Percentiles rank a stretch among this genome's conserved stretches.
phyloP scores from a whole-genome alignment of 208 protist species.

The Trypanosoma caninum region DNA sequence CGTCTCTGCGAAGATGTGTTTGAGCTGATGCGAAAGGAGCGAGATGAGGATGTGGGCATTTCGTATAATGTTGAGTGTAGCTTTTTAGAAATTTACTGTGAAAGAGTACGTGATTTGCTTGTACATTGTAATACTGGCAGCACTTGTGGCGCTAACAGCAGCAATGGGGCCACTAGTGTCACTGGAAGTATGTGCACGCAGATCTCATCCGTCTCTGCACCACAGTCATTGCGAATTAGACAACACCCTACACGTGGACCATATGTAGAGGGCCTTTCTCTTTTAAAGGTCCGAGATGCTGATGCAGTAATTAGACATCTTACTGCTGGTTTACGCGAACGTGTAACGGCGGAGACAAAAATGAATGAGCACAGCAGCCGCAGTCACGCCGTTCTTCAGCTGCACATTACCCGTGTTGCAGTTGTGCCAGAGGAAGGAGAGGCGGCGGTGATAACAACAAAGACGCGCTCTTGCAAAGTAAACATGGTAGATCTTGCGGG shows the following conservation, averaged over 20 bases:
- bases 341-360: constrained; percentile 85
- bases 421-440: constrained; percentile 36
- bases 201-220: neutral
- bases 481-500: constrained; percentile 98
- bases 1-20: constrained; percentile 74
- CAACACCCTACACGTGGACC: constrained; percentile 74
- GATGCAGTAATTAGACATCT: constrained; percentile 35
- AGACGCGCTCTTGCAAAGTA: constrained; percentile 62
- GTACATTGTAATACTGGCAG: neutral
- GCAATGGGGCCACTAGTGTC: neutral
- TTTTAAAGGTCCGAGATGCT: constrained; percentile 58
- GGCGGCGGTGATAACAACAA: constrained; percentile 57
- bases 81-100: constrained; percentile 91
- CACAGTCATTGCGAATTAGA: constrained; percentile 46
- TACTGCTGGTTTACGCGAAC: constrained; percentile 53
- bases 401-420: constrained; percentile 81
- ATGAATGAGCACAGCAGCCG: constrained; percentile 96
- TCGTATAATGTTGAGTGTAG: constrained; percentile 66
- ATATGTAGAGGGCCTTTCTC: constrained; percentile 74
- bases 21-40: constrained; percentile 54
- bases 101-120: constrained; percentile 80
- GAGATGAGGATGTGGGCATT: constrained; percentile 52
- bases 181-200: no score
- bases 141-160: neutral
- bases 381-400: constrained; percentile 95